Evolutionary conservation across 306 rosid species (phyloP), one percentile per base, ranked within the genome.

Genomic region (Prunus armeniaca): DNA sequence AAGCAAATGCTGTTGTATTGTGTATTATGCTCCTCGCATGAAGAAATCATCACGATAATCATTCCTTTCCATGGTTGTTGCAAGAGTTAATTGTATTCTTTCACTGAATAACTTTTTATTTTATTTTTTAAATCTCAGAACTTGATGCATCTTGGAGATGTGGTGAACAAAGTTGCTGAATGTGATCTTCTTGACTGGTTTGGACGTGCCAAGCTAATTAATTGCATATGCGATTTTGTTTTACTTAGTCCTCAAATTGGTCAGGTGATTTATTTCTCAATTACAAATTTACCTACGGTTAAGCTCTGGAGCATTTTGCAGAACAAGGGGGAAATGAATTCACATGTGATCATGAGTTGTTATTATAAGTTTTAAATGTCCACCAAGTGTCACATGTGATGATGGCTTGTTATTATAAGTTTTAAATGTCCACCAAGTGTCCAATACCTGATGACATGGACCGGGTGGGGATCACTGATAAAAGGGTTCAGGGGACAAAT

Each of bases 171-270:
- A 77, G 83, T 91, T 75, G 86, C 95, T 72, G 87, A 87, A 83
- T 79, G 72, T 80, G 89, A 87, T 82, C 78, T 72, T 85, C 93
- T 87, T 69, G 93, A 94, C 79, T 94, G 98, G 97, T 84, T 76
- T 86, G 97, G 93, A 71, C 98, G 96, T 71, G 83, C 88, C 72
- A 85, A 82, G 88, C 87, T 94, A 79, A 84, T 91, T 78, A 91
- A 87, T 81, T 94, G 96, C 83, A 90, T 90, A 69, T 94, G 89
- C 73, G 65, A 85, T 81, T 89, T 94, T 79, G 79, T 94, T 81
- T 80, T 81, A 62, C 88, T 94, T 46, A 81, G 84, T 77, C 98
- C 98, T 28, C 89, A 85, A 84, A 84, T 84, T 82, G 94, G 97
- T 79, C 93, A 94, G 98, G 98, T 94, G 86, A 87, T 58, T 45